phyloP scores from a whole-genome alignment of 805 yeast species.

The Cyberlindnera saturnus region DNA sequence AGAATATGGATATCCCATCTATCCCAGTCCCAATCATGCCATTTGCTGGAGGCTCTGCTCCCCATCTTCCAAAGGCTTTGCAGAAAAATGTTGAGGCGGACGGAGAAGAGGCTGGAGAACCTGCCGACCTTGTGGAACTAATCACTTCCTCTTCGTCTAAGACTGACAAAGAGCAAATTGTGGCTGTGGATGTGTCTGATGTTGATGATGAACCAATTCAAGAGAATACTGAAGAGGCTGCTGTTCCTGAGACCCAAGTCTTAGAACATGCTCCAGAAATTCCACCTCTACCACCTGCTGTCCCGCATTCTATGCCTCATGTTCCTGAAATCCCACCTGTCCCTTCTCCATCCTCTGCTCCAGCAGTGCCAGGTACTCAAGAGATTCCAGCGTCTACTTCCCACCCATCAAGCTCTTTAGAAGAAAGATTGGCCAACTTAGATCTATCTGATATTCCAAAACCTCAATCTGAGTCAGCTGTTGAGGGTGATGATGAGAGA shows the following conservation, averaged over 20 bases:
- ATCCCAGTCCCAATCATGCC: constrained; percentile 51
- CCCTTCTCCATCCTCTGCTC: neutral
- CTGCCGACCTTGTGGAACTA: neutral
- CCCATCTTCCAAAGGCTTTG: constrained; percentile 18
- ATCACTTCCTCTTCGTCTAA: neutral
- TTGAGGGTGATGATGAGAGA: constrained; percentile 27
- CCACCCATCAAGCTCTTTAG: constrained; percentile 4
- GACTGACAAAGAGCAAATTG: constrained; percentile 7
- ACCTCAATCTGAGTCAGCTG: constrained; percentile 20
- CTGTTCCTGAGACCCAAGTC: neutral
- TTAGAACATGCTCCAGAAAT: constrained; percentile 1
- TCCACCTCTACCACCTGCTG: too few relatives aligned
- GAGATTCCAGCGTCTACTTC: neutral
- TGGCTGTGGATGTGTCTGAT: constrained; percentile 15
- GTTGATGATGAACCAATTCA: constrained; percentile 1
- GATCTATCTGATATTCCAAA: constrained; percentile 8
- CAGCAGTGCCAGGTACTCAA: neutral
- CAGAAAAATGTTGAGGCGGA: constrained; percentile 6
- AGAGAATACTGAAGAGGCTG: neutral
- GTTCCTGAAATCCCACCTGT: too few relatives aligned
- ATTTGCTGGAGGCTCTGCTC: constrained; percentile 29
- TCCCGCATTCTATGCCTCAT: neutral
- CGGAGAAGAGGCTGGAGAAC: neutral
- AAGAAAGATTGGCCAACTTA: constrained; percentile 13
- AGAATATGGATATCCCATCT: constrained; percentile 20